A percentile compares a stretch with the other conserved stretches of the same genome.
phyloP scores from a whole-genome alignment of 495 filamentous ascomycete genomes.

The Endocarpon pusillum region DNA sequence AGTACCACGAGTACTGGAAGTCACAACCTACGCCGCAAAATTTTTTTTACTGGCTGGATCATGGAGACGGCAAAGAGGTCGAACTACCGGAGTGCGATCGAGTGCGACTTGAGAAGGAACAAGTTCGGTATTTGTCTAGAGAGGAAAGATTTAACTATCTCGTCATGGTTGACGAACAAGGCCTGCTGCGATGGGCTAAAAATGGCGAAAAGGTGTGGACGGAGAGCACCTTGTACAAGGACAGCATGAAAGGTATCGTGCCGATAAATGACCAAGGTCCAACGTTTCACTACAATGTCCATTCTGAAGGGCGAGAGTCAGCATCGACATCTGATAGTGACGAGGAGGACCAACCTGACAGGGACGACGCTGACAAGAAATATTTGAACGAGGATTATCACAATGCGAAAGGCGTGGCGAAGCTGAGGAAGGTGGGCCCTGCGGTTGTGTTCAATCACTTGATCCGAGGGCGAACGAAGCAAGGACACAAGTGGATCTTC shows the following conservation, averaged over 20 bases:
- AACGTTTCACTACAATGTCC: conserved; percentile 17
- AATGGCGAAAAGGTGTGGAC: conserved; percentile 64
- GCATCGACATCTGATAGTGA: neutral
- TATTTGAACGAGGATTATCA: conserved; percentile 38
- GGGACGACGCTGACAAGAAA: conserved; percentile 3
- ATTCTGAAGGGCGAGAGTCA: neutral
- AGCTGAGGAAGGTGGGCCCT: conserved; percentile 48
- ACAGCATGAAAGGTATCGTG: conserved; percentile 66
- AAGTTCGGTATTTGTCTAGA: conserved; percentile 53
- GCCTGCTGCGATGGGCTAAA: conserved; percentile 62
- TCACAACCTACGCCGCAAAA: conserved; percentile 58
- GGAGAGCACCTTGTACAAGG: conserved; percentile 46
- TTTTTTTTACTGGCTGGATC: conserved; percentile 93
- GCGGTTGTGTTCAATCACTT: conserved; percentile 54
- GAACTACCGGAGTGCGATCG: conserved; percentile 43
- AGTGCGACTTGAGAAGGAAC: conserved; percentile 47
- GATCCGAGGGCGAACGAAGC: conserved; percentile 50
- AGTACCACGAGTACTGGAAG: conserved; percentile 77
- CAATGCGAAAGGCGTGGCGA: conserved; percentile 39
- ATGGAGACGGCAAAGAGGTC: conserved; percentile 49
- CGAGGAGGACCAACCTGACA: neutral
- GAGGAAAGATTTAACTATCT: conserved; percentile 60
- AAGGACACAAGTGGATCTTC: conserved; percentile 82
- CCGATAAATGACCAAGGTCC: conserved; percentile 42
- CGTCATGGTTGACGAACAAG: conserved; percentile 48